These are phyloP conservation scores for Colletotrichum brevisporum DNA, from an alignment of 2,329 filamentous ascomycete species.

Conservation along the genomic window DNA sequence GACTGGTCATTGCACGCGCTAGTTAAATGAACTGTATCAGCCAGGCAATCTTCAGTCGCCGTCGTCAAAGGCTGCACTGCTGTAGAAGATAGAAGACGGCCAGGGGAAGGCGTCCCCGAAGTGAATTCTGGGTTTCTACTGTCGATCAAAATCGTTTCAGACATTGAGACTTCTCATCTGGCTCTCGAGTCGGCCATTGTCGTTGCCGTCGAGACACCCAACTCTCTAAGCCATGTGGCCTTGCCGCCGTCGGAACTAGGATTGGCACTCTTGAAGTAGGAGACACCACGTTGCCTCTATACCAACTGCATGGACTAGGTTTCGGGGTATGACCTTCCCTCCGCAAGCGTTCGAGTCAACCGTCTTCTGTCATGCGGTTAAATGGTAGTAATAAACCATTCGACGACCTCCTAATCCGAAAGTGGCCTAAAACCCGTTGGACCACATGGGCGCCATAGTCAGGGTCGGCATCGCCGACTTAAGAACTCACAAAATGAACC, in stretches of 20 bases:
- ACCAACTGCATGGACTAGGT: slow-evolving; percentile 18
- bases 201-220: slow-evolving; percentile 1
- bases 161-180: not conserved
- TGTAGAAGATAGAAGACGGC: not conserved
- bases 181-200: not conserved
- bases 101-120: too few relatives aligned
- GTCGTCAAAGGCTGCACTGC: not conserved
- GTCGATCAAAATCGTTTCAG: slow-evolving; percentile 4
- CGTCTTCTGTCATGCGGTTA: not conserved
- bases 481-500: not conserved
- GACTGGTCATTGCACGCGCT: slow-evolving; percentile 30
- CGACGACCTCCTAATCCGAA: not conserved
- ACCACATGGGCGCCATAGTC: not conserved
- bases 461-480: slow-evolving; percentile 7
- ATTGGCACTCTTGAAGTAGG: not conserved
- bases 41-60: slow-evolving; percentile 13
- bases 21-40: slow-evolving; percentile 36
- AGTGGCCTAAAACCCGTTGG: not conserved
- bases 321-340: slow-evolving; percentile 1
- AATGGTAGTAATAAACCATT: not conserved
- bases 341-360: not conserved
- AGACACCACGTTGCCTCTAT: slow-evolving; percentile 27
- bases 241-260: not conserved
- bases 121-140: not conserved
- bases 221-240: not conserved